These are phyloP conservation scores for Didymella exigua DNA, from an alignment of 2,329 filamentous ascomycete species.

Conservation along the genomic window DNA sequence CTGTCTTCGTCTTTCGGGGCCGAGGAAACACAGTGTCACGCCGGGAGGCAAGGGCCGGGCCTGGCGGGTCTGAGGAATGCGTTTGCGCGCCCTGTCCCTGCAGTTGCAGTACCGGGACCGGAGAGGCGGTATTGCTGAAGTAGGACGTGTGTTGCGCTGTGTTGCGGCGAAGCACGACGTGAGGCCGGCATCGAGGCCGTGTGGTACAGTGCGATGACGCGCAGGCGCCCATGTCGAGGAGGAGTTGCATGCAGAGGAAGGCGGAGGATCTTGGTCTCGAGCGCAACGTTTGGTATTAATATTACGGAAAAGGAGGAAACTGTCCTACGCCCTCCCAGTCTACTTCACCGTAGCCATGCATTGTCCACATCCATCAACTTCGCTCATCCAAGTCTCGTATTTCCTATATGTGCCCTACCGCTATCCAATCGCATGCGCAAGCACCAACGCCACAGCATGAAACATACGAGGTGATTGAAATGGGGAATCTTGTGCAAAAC, in stretches of 20 bases:
- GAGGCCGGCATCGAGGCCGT: background rate
- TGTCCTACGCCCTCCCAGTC: conserved; percentile 20
- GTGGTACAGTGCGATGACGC: conserved; percentile 2
- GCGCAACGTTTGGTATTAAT: conserved; percentile 24
- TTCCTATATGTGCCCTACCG: conserved; percentile 18
- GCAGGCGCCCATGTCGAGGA: background rate
- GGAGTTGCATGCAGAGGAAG: background rate
- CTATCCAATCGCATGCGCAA: conserved; percentile 26
- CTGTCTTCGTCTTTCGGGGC: no score
- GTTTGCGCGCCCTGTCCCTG: conserved; percentile 3
- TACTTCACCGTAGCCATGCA: conserved; percentile 14
- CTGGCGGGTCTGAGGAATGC: background rate
- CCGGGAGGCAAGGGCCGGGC: conserved; percentile 1
- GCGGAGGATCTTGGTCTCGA: no score
- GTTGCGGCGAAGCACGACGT: background rate
- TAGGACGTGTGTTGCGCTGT: background rate
- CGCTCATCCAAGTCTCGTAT: conserved; percentile 10
- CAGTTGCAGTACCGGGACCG: conserved; percentile 8
- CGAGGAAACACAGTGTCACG: no score
- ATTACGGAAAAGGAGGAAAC: conserved; percentile 32
- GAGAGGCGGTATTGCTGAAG: background rate
- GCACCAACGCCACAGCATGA: conserved; percentile 18
- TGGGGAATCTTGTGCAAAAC: conserved; percentile 40
- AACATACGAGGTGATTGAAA: conserved; percentile 23
- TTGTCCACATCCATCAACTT: conserved; percentile 14